Base-by-base conservation (phyloP, 2,329 filamentous ascomycete species). In the Epichloe baconii region DNA sequence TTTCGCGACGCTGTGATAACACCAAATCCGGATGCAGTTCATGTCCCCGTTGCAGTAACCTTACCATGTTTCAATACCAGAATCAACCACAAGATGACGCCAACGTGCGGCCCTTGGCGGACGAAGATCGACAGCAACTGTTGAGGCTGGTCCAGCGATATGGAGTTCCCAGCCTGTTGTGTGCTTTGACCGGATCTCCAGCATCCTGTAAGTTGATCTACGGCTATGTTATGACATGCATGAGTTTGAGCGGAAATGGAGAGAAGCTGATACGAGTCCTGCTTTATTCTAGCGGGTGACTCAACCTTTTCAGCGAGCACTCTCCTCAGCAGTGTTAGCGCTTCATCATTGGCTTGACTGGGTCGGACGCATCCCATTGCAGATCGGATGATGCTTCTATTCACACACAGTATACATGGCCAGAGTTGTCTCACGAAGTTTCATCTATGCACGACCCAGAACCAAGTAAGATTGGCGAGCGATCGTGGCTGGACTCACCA, bases 401-500 rank as follows among this genome's bases (percentile, higher is more conserved):
- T 50, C 61, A 66, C 51, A 70, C 68, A 4, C 64, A 68, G 50
- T 67, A 65, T 37, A 67, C 65, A 12, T 69, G 66, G 66, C 64
- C 63, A 44, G 67, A 68, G 31, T 55, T 59, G 34, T 55, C 62
- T 36, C 59, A 59, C 44, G 68, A 69, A 37, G 55, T 68, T 41
- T 59, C 60, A 23, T 58, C 62, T 36, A 63, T 69, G 54, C 61
- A 64, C 46, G 66, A 69, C 23, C 57, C 63, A 44, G 66, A 70
- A 11, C 53, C 62, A 6, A 60, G 57, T 52, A 68, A 66, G 53
- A 52, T 66, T 36, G 56, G 57, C 49, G 67, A 69, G 51, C 59
- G 62, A 19, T 67, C 63, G n/a, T 71, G 68, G 65, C 63, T 71
- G 45, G 67, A 69, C 52, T 71, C 68, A 26, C 68, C 68, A 34